Base-by-base conservation (phyloP, 169 alveolate genomes). In the Plasmodium inui region DNA sequence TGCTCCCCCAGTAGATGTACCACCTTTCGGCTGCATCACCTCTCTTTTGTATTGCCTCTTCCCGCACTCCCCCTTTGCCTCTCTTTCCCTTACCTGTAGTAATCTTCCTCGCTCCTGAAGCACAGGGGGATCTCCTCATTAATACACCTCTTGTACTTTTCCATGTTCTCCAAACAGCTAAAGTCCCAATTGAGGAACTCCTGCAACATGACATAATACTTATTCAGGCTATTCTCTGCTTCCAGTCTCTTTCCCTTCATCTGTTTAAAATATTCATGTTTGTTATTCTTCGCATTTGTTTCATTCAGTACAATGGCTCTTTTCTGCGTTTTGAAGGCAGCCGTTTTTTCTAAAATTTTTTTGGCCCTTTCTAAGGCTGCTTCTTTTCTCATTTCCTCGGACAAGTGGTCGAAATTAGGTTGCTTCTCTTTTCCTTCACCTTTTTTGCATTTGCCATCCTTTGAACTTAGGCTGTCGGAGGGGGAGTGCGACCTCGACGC, bases 251-350 rank as follows among this genome's bases (percentile, higher is more conserved):
- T 89, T 67, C 50, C 94, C 32, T 81, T 89, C 90, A 78, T 89
- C 39, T 89, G 91, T 89, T 89, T 89, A 26, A 79, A 80, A 53
- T 67, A 67, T 32, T 89, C 84, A 28, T 89, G 94, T 28, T 89
- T 89, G 37, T 89, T 89, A 30, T 41, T 89, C 71, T 89, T 86
- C 22, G 82, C n/a, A 39, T 41, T 61, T 32, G 82, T 78, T 89
- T 89, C 94, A 80, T 89, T 89, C 57, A 89, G 83, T 80, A 89
- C 34, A 19, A 89, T 89, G 30, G 94, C 94, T 89, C 94, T 89
- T 32, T 86, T 86, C 76, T 79, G 89, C 5, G 82, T 41, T 81
- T 89, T 89, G 26, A 46, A 44, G 26, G 94, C 89, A 28, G 94
- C 94, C 71, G 73, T 78, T 80, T 89, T 89, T 89, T 89, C 94